Evolutionary conservation across 495 filamentous ascomycete genomes (phyloP), one percentile per base, ranked within the genome.

Genomic region (Friedmanniomyces endolithicus): DNA sequence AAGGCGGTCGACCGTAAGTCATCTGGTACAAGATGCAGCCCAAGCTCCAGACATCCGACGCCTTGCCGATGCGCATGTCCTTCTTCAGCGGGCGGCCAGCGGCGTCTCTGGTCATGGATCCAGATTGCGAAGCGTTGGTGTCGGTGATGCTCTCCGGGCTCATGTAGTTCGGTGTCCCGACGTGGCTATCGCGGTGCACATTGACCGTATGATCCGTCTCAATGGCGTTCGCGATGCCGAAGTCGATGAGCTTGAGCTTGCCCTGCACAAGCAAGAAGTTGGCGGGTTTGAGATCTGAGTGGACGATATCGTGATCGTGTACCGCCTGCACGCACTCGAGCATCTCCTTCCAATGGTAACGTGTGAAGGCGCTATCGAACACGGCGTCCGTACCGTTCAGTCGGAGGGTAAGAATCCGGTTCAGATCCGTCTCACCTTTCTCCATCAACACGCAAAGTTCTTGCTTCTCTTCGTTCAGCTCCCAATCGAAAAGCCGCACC

Each of bases 271-370:
- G 66, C 6, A 70, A 66, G 46, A 78, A 74, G 58, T 74, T 98
- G 56, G 89, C 88, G 1, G 92, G 92, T 64, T 98, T 98, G 29
- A 98, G 76, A 65, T 98, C 92, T 1, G 87, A 94, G 68, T 98
- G 92, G 11, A 98, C 90, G 48, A 98, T 88, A 66, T 95, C 89
- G 61, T 82, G 72, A 0, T 82, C 75, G 65, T 98, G 92, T 0
- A 98, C 88, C 1, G 90, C 78, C 49, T 86, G 78, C 4, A 98
- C 83, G 68, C 92, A 98, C 63, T 94, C 87, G 3, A 98, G 84
- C 94, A 98, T 97, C 70, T 98, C 92, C 64, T 89, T 88, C 92
- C 92, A 98, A 72, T 94, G 95, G 70, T 87, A 88, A 9, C 92
- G 84, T n/a, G 89, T 86, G 62, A 96, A 97, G 48, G 82, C 85